Conservation (phyloP, 495 filamentous ascomycete genomes). For the Tirmania nivea region DNA sequence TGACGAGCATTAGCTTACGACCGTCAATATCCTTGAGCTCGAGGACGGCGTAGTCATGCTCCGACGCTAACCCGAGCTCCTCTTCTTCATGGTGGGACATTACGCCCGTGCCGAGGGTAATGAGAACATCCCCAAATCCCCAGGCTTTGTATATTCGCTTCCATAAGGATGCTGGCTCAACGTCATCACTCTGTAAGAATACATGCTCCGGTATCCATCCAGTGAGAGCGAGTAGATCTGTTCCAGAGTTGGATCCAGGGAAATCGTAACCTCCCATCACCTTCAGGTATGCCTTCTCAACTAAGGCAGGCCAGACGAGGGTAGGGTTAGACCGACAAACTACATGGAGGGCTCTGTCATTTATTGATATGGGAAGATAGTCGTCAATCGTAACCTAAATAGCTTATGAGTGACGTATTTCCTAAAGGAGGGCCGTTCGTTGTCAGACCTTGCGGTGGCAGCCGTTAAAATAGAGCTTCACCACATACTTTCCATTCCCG, state of each 20-base stretch:
- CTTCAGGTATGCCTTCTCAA: slow-evolving; percentile 98
- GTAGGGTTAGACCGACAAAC: slow-evolving; percentile 58
- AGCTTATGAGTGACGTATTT: neutral
- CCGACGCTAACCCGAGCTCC: slow-evolving; percentile 56
- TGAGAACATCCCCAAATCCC: slow-evolving; percentile 54
- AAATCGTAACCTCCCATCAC: slow-evolving; percentile 92
- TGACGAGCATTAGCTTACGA: slow-evolving; percentile 50
- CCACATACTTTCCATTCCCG: slow-evolving; percentile 67
- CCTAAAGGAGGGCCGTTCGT: neutral
- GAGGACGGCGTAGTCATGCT: slow-evolving; percentile 87
- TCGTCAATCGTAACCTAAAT: slow-evolving; percentile 62
- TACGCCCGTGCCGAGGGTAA: slow-evolving; percentile 77
- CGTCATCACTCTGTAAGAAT: slow-evolving; percentile 62
- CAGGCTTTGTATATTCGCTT: slow-evolving; percentile 51
- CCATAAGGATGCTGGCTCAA: slow-evolving; percentile 58
- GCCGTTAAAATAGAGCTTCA: slow-evolving; percentile 87
- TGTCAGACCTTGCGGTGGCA: slow-evolving; percentile 42
- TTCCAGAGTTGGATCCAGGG: slow-evolving; percentile 92
- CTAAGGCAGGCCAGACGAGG: slow-evolving; percentile 73
- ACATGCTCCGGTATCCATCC: slow-evolving; percentile 96
- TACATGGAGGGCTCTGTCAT: slow-evolving; percentile 59
- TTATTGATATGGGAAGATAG: slow-evolving; percentile 54
- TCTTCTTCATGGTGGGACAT: slow-evolving; percentile 51
- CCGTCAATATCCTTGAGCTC: slow-evolving; percentile 44
- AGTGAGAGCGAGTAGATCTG: slow-evolving; percentile 72